A percentile compares a stretch with the other conserved stretches of the same genome.
These are phyloP conservation scores for Ochetophila trinervis DNA, from an alignment of 306 rosid genomes.

Conservation along the genomic window DNA sequence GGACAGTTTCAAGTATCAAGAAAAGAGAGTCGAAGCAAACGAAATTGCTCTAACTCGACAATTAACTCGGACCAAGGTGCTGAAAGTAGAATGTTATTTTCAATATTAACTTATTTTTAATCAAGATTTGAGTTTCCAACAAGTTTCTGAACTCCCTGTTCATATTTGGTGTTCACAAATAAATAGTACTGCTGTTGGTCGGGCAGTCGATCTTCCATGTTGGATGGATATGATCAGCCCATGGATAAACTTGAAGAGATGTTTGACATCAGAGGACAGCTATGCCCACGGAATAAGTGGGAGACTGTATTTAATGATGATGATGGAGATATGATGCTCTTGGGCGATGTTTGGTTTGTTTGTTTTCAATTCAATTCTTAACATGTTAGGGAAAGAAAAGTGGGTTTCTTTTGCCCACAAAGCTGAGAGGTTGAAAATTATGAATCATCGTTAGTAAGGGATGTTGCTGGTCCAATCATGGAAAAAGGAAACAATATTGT, in stretches of 20 bases:
- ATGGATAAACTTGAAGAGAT: conserved; percentile 70
- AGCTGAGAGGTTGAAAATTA: no score
- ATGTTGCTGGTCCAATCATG: no score
- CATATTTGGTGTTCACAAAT: conserved; percentile 42
- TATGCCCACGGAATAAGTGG: conserved; percentile 62
- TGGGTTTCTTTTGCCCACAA: no score
- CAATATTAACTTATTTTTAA: conserved; percentile 1
- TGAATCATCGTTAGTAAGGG: no score
- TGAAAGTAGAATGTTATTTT: conserved; percentile 7
- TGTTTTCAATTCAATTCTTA: no score
- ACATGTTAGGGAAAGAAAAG: no score
- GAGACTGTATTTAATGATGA: conserved; percentile 78
- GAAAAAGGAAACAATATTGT: no score
- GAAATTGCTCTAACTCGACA: conserved; percentile 37
- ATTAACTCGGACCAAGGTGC: conserved; percentile 91
- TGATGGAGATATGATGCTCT: conserved; percentile 92
- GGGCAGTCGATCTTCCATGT: conserved; percentile 83
- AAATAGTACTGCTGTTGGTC: conserved; percentile 93
- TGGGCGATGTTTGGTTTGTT: conserved; percentile 45
- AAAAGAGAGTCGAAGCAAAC: conserved; percentile 66
- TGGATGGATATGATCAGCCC: conserved; percentile 81
- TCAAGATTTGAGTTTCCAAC: background rate
- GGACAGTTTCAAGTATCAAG: conserved; percentile 39
- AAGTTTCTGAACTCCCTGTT: conserved; percentile 25
- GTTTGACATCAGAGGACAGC: conserved; percentile 88